phyloP scores from a whole-genome alignment of 2,329 filamentous ascomycete genomes.

The Scolecobasidium constrictum region DNA sequence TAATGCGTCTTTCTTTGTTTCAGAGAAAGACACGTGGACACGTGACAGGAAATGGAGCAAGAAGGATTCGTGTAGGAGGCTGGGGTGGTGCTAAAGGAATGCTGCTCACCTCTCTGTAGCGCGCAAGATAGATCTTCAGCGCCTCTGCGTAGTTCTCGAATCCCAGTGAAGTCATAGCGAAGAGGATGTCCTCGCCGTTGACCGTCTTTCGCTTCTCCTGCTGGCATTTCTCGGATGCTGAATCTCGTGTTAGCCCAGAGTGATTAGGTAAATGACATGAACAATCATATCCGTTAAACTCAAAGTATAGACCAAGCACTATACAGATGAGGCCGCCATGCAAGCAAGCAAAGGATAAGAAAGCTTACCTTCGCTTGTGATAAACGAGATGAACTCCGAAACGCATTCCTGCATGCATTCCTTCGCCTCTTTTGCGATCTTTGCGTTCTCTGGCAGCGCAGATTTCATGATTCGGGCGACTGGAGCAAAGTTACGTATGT shows the following conservation, averaged over 20 bases:
- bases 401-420: constrained; percentile 99
- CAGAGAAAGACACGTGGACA: constrained; percentile 13
- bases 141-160: constrained; percentile 99
- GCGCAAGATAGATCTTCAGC: constrained; percentile 92
- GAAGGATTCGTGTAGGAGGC: too few relatives aligned
- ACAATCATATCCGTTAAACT: too few relatives aligned
- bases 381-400: constrained; percentile 99
- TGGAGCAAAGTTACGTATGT: constrained; percentile 88
- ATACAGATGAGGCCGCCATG: too few relatives aligned
- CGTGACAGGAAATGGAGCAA: constrained; percentile 7
- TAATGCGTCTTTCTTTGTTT: constrained; percentile 27
- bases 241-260: too few relatives aligned
- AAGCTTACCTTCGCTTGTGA: constrained; percentile 88
- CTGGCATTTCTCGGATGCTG: constrained; percentile 97
- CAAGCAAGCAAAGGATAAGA: not conserved
- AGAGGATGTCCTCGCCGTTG: constrained; percentile 96
- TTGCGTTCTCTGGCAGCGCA: constrained; percentile 92
- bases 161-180: constrained; percentile 96
- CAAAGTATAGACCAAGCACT: constrained; percentile 5
- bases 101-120: constrained; percentile 95
- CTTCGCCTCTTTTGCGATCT: constrained; percentile 98
- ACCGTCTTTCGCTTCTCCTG: constrained; percentile 99
- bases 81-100: not conserved
- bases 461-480: constrained; percentile 99
- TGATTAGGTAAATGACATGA: constrained; percentile 9